Conservation (phyloP, 345 rosid genomes). For the Eucalyptus tenuipes region DNA sequence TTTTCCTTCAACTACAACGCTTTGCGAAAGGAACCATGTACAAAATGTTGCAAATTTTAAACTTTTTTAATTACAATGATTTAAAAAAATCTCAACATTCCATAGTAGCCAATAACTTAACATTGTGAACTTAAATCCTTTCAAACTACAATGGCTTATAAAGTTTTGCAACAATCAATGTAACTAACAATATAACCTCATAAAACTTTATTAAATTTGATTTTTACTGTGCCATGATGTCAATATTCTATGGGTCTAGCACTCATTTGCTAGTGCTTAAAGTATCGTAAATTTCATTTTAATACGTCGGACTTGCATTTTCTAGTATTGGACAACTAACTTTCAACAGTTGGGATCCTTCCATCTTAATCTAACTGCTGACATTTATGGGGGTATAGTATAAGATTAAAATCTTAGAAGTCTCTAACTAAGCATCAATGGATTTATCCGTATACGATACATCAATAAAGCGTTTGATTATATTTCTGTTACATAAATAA, state of each 20-base stretch:
- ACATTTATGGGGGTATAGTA: not conserved
- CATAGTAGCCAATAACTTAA: not conserved
- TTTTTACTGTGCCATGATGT: rapidly evolving
- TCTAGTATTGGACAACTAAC: not conserved
- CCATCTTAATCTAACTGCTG: not conserved
- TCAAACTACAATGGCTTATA: not conserved
- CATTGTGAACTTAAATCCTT: not conserved
- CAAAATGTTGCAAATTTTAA: not conserved
- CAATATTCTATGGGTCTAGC: rapidly evolving
- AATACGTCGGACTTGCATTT: rapidly evolving
- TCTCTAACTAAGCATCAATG: not conserved
- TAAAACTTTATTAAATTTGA: not conserved
- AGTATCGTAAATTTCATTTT: not conserved
- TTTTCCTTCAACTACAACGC: not conserved
- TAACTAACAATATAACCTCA: not conserved
- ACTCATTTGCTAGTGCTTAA: not conserved
- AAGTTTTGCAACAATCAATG: rapidly evolving
- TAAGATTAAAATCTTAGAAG: not conserved
- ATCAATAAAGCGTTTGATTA: no score
- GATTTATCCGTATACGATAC: rapidly evolving
- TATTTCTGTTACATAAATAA: no score
- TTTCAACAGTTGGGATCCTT: not conserved
- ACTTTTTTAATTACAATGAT: not conserved
- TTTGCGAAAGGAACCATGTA: not conserved
- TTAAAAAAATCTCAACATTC: rapidly evolving